Base-by-base conservation (phyloP, 441 rosid species). In the Erodium trifolium region DNA sequence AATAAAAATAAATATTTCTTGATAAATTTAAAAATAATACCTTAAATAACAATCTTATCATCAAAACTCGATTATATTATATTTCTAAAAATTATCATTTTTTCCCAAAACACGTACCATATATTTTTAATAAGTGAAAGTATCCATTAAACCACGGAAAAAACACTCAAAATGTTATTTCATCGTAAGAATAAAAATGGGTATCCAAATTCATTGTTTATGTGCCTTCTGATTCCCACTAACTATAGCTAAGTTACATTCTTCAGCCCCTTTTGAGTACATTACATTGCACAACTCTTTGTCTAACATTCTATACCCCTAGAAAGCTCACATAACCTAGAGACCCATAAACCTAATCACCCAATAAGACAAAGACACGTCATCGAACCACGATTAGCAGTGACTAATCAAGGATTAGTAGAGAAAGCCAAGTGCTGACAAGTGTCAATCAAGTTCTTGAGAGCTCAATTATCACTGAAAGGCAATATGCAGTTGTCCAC, bases 221-320 rank as follows among this genome's bases (percentile, higher is more conserved):
- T 62, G 27, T 27, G 65, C 65, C 65, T 62, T 9, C 14, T 39
- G 27, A 29, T 62, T 62, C 35, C 65, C 65, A 62, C 65, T 62
- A 62, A 47, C 65, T 13, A n/a, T n/a, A 62, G 39, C 27, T 62
- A 19, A 23, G 39, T 62, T 19, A 29, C 65, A 62, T 62, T 62
- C 65, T 62, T 62, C 37, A 9, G 27, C 37, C 37, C 65, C 16
- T 62, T 27, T 62, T 53, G 60, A 23, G 65, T 62, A 62, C 65
- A 62, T 62, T 27, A 62, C 43, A 37, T 37, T 37, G 43, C 43
- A 0, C 8, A 37, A 37, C 43, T 10, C 16, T 62, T 62, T 62
- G 29, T 62, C 65, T 62, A 62, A 62, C 65, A 62, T 62, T 62
- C 65, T 62, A 27, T 27, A 27, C 65, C 65, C 65, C 65, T 62